Evolutionary conservation across 2,329 filamentous ascomycete genomes (phyloP), one percentile per base, ranked within the genome.

Genomic region (Raffaelea albimanens): DNA sequence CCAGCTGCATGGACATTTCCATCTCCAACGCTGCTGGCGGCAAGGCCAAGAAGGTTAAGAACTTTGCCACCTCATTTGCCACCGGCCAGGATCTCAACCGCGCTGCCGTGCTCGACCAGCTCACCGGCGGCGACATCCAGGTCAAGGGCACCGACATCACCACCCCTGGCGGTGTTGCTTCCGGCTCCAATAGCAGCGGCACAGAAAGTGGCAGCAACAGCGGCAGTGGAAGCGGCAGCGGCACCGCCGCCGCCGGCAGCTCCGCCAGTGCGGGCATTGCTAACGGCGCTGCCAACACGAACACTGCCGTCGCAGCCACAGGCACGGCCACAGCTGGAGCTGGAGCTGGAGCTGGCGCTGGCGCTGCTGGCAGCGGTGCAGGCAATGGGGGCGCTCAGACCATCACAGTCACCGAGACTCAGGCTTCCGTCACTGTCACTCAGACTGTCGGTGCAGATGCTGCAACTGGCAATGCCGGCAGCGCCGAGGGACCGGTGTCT

Each of bases 101-200:
- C 47, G 66, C 64, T 22, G 73, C 68, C 40, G 67, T 76, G 52
- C 57, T 66, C 50, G 56, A 57, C 4, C 72, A 76, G 61, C 68
- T 76, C 58, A 50, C 46, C 11, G 50, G 53, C 31, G 67, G 62
- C 51, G 65, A 67, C 56, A 76, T 69, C 54, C 61, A 69, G 45
- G 70, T 77, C 13, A 13, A 47, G 25, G 25, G 25, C 25, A 29
- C 25, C 25, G 25, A 29, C 25, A 7, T 13, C n/a, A n/a, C n/a
- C n/a, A n/a, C n/a, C n/a, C n/a, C n/a, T n/a, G n/a, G n/a, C n/a
- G n/a, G n/a, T n/a, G n/a, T n/a, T n/a, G n/a, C n/a, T n/a, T n/a
- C n/a, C n/a, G n/a, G n/a, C 25, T 29, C 25, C 7, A 23, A 22
- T 18, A 44, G 38, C 39, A 31, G 5, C 39, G 33, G 38, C 34